A percentile compares a stretch with the other conserved stretches of the same genome.
phyloP scores from a whole-genome alignment of 2,329 filamentous ascomycete species.

The Xylariaceae sp. region DNA sequence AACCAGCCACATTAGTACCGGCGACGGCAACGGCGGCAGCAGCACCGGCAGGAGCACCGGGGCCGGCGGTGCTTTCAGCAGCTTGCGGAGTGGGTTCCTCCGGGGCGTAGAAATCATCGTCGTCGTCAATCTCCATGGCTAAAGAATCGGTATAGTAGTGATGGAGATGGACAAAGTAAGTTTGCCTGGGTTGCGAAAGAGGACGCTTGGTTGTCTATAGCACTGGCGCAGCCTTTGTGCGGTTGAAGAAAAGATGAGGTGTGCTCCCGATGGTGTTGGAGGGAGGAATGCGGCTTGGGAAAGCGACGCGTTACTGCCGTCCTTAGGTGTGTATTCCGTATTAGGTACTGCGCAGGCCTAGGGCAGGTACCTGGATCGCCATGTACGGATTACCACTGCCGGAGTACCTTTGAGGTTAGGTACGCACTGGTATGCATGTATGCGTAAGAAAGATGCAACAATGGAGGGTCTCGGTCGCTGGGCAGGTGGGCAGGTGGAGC shows the following conservation, averaged over 20 bases:
- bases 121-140: constrained; percentile 62
- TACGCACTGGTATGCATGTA: not conserved
- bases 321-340: not conserved
- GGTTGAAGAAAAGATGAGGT: too few species aligned
- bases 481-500: too few species aligned
- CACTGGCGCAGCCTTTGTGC: not conserved
- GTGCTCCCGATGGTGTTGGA: too few species aligned
- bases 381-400: too few species aligned
- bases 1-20: not conserved
- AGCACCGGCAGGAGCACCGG: not conserved
- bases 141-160: not conserved
- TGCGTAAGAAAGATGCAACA: not conserved
- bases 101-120: constrained; percentile 61
- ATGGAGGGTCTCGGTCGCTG: too few species aligned
- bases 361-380: not conserved
- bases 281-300: not conserved
- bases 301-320: not conserved
- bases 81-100: constrained; percentile 44
- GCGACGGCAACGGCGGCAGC: constrained; percentile 1
- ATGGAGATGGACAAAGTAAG: not conserved
- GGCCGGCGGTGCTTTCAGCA: constrained; percentile 3
- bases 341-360: not conserved
- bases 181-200: too few species aligned
- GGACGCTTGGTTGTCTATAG: not conserved
- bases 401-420: too few species aligned